Conservation (phyloP, 2,329 filamentous ascomycete species). For the Nannizziopsis arthrosporioides region DNA sequence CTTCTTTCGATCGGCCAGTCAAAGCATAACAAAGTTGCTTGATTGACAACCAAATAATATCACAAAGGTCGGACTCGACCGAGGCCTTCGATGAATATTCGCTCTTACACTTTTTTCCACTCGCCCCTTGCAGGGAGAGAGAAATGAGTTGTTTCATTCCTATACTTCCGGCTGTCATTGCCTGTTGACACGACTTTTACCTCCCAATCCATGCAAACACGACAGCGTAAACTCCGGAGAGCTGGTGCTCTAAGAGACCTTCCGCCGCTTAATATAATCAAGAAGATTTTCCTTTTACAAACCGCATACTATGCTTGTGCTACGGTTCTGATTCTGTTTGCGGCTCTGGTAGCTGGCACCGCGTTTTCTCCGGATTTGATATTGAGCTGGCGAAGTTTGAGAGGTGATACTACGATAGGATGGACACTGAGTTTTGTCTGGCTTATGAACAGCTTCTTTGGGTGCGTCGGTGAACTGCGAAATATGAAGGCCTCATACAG, state of each 20-base stretch:
- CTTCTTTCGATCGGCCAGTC: not conserved
- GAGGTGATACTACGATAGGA: constrained; percentile 57
- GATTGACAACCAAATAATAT: not conserved
- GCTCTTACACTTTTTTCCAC: no score
- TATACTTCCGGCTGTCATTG: not conserved
- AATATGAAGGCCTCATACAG: constrained; percentile 1
- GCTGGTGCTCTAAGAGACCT: constrained; percentile 56
- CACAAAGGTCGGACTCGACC: not conserved
- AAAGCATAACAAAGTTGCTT: not conserved
- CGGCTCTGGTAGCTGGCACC: constrained; percentile 52
- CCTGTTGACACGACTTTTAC: not conserved
- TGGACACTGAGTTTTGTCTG: constrained; percentile 59
- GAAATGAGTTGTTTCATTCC: not conserved
- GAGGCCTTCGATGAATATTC: not conserved
- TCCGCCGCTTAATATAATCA: constrained; percentile 54
- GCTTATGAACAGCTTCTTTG: constrained; percentile 53
- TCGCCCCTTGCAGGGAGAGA: not conserved
- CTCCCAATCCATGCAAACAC: constrained; percentile 37
- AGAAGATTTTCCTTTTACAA: constrained; percentile 55
- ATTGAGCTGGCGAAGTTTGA: constrained; percentile 51
- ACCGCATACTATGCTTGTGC: constrained; percentile 52
- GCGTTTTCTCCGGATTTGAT: constrained; percentile 48
- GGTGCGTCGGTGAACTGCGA: constrained; percentile 41
- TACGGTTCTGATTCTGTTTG: constrained; percentile 54
- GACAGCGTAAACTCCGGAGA: constrained; percentile 50